phyloP scores from a whole-genome alignment of 306 rosid species.

The Inga oerstediana region DNA sequence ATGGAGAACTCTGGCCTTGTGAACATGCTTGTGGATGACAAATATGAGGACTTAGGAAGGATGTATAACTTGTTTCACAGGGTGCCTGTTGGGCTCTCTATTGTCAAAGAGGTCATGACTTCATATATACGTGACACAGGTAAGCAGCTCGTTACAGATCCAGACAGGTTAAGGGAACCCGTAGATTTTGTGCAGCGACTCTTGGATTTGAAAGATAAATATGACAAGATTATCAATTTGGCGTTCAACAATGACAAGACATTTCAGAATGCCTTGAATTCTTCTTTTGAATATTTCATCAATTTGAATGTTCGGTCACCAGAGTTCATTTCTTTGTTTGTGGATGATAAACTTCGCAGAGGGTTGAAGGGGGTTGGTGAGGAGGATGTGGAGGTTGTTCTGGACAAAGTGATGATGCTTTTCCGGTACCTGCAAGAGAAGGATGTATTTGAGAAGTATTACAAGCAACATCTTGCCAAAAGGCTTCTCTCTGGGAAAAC shows the following conservation, averaged over 20 bases:
- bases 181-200: conserved; percentile 61
- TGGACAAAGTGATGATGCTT: conserved; percentile 69
- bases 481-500: conserved; percentile 60
- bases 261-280: conserved; percentile 63
- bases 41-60: conserved; percentile 57
- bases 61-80: conserved; percentile 55
- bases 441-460: conserved; percentile 63
- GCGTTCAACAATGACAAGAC: conserved; percentile 55
- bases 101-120: conserved; percentile 57
- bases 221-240: conserved; percentile 46
- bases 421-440: conserved; percentile 64
- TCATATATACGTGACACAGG: conserved; percentile 51
- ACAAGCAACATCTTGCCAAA: conserved; percentile 62
- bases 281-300: conserved; percentile 62
- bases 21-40: conserved; percentile 55
- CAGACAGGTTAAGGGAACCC: conserved; percentile 60
- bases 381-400: conserved; percentile 61
- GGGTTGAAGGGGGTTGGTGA: conserved; percentile 59
- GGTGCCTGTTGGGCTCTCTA: conserved; percentile 50
- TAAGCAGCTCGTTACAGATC: conserved; percentile 52
- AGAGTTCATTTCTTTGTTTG: conserved; percentile 62
- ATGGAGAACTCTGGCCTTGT: conserved; percentile 65
- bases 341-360: conserved; percentile 62
- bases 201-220: conserved; percentile 58
- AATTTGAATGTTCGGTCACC: conserved; percentile 64